These are phyloP conservation scores for Cyamopsis tetragonoloba DNA, from an alignment of 306 rosid genomes.

Conservation along the genomic window DNA sequence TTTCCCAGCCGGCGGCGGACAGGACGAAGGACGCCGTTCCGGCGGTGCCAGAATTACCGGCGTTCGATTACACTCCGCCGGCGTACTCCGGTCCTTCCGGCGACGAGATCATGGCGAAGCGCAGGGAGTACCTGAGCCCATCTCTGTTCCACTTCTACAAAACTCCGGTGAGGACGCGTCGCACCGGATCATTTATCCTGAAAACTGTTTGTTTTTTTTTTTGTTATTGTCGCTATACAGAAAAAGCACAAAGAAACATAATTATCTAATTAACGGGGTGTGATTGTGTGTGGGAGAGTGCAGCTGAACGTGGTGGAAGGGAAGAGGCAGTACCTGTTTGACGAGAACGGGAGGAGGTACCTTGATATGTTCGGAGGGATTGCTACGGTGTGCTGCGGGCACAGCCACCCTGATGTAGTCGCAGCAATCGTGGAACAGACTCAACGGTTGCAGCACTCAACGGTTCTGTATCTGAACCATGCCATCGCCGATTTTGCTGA, in stretches of 20 bases:
- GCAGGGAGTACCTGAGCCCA: slow-evolving; percentile 75
- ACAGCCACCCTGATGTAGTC: slow-evolving; percentile 93
- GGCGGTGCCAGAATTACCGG: slow-evolving; percentile 43
- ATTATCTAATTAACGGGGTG: background rate
- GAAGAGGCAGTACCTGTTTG: slow-evolving; percentile 79
- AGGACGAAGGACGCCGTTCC: slow-evolving; percentile 1
- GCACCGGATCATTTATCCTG: background rate
- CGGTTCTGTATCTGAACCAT: slow-evolving; percentile 75
- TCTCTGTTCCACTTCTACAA: slow-evolving; percentile 58
- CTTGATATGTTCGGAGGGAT: slow-evolving; percentile 91
- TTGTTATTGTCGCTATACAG: background rate
- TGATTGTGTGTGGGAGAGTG: background rate
- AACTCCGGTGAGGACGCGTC: slow-evolving; percentile 55
- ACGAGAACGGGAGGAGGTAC: slow-evolving; percentile 80
- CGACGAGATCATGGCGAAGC: slow-evolving; percentile 68
- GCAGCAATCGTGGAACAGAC: slow-evolving; percentile 71
- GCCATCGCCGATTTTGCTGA: slow-evolving; percentile 80
- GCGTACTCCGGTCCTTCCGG: slow-evolving; percentile 68
- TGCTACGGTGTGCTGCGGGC: slow-evolving; percentile 95
- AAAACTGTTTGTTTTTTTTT: background rate
- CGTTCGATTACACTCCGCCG: slow-evolving; percentile 66
- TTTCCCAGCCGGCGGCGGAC: slow-evolving; percentile 43
- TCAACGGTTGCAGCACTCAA: slow-evolving; percentile 74
- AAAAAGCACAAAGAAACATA: background rate
- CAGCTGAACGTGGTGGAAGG: slow-evolving; percentile 88